Percentiles rank a stretch among this genome's conserved stretches.
These are phyloP conservation scores for Globisporangium mamillatum DNA, from an alignment of 352 stramenopile species.

Conservation along the genomic window DNA sequence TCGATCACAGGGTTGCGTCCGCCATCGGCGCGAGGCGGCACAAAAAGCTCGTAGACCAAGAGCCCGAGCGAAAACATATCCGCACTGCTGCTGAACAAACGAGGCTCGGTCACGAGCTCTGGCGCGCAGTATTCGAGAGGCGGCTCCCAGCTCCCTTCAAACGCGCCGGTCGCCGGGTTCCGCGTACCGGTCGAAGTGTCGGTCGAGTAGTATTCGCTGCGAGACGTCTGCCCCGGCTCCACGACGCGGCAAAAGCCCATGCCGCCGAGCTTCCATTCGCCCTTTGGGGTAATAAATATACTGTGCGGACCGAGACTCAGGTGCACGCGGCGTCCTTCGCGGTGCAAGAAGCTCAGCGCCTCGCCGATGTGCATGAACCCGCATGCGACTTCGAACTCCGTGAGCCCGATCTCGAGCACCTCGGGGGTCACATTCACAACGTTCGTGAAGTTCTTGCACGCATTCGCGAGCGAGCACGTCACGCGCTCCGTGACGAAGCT, in stretches of 20 bases:
- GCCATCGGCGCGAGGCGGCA: conserved; percentile 69
- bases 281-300: conserved; percentile 90
- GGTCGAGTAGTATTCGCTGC: conserved; percentile 81
- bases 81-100: conserved; percentile 72
- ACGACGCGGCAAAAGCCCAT: conserved; percentile 88
- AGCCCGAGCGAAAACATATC: conserved; percentile 88
- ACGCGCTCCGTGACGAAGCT: conserved; percentile 90
- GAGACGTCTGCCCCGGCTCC: conserved; percentile 75
- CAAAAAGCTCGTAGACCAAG: conserved; percentile 85
- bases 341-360: conserved; percentile 88
- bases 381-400: conserved; percentile 85
- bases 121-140: conserved; percentile 85
- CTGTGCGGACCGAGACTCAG: conserved; percentile 83
- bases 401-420: conserved; percentile 84
- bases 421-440: conserved; percentile 82
- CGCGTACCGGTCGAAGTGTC: conserved; percentile 47
- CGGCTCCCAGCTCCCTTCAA: conserved; percentile 76
- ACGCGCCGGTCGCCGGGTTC: conserved; percentile 47
- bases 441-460: conserved; percentile 88
- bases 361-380: conserved; percentile 88
- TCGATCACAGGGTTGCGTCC: conserved; percentile 80
- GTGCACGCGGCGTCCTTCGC: conserved; percentile 86
- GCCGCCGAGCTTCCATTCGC: conserved; percentile 90
- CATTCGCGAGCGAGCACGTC: conserved; percentile 88
- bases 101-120: conserved; percentile 79